Evolutionary conservation across 345 rosid genomes (phyloP), one percentile per base, ranked within the genome.

Genomic region (Luvunga scandens): DNA sequence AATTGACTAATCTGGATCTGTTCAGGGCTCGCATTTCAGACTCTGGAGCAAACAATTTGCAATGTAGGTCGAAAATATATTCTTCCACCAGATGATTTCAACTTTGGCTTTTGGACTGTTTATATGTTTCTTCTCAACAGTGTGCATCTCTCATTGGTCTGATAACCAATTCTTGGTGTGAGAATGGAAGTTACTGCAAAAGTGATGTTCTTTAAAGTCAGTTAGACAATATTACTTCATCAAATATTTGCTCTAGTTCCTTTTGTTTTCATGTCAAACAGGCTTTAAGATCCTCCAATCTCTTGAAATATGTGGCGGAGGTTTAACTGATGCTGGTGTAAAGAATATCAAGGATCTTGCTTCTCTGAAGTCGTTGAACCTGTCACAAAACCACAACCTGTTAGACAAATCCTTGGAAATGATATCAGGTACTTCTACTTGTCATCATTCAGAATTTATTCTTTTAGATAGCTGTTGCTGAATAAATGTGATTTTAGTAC

Each of bases 1-100:
- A 84, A 67, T 86, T 91, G 86, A 84, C 85, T 10, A 85, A 84
- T 82, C 84, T 88, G 76, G 92, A 91, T 82, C 91, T 89, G 24
- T 93, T 94, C 39, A 95, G 98, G 77, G 98, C 97, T 74, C 92
- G 88, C 28, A 90, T 91, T 83, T 87, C 97, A 9, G 98, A 94
- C 77, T 82, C 86, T 76, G 92, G 94, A 75, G 83, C 92, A 31
- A 78, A 81, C 59, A 75, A 84, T 85, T 67, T 89, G 78, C 81
- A 76, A 70, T 78, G 94, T 89, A 81, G 48, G 80, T 77, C 13
- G 27, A 45, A 65, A 53, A 65, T 28, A 24, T 18, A 70, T 28
- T 57, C 18, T 28, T 38, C 42, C 10, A 38, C 9, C 42, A 38
- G 45, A 33, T 24, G 9, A 18, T 60, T 27, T 27, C 24, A 38